Conservation (phyloP, 768 basidiomycete genomes). For the Russula olivacea region DNA sequence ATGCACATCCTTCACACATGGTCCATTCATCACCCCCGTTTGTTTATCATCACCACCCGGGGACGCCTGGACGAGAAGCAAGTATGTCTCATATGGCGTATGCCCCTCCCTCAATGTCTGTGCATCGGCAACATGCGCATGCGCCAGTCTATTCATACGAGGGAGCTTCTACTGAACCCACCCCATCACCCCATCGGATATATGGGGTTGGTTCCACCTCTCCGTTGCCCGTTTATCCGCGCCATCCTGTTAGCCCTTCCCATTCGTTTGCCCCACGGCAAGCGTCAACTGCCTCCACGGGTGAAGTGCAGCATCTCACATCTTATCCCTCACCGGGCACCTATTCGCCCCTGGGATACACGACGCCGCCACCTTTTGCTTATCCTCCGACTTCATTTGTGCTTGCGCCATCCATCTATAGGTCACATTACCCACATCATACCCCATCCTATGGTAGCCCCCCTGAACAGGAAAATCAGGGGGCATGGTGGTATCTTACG, state of each 20-base stretch:
- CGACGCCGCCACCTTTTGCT: constrained; percentile 34
- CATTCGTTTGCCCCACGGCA: constrained; percentile 16
- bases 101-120: constrained; percentile 30
- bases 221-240: constrained; percentile 10
- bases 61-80: constrained; percentile 8
- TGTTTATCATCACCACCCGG: constrained; percentile 9
- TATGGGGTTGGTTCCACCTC: constrained; percentile 23
- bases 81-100: constrained; percentile 23
- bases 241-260: constrained; percentile 23
- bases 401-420: constrained; percentile 36
- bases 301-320: constrained; percentile 20
- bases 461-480: constrained; percentile 38
- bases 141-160: constrained; percentile 38
- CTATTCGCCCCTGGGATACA: constrained; percentile 28
- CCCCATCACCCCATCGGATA: constrained; percentile 30
- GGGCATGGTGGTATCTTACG: constrained; percentile 51
- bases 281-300: background rate
- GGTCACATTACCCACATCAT: constrained; percentile 38
- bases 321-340: constrained; percentile 26
- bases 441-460: constrained; percentile 29
- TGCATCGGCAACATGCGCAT: constrained; percentile 35
- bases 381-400: constrained; percentile 35
- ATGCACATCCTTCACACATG: constrained; percentile 6
- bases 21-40: constrained; percentile 13
- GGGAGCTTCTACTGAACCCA: constrained; percentile 33